Evolutionary conservation across 495 filamentous ascomycete species (phyloP).

Genomic region (Pyronema domesticum): DNA sequence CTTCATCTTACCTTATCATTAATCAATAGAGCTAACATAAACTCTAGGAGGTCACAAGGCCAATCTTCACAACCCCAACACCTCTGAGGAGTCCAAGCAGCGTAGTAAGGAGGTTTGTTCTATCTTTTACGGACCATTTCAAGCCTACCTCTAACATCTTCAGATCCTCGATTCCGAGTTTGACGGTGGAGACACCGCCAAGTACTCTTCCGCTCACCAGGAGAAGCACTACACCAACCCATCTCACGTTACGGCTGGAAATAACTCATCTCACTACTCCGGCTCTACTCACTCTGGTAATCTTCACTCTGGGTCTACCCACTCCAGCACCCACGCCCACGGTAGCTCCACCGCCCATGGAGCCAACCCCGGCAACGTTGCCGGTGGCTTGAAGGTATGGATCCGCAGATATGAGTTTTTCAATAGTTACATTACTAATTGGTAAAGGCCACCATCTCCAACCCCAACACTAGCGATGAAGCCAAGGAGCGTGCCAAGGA

Average conservation of each 20-base stretch:
- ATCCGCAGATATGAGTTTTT: not conserved
- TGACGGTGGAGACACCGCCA: conserved; percentile 16
- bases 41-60: conserved; percentile 32
- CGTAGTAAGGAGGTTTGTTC: not conserved
- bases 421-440: no score
- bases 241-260: no score
- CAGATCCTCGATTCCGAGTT: conserved; percentile 7
- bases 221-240: conserved; percentile 19
- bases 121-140: no score
- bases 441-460: conserved; percentile 21
- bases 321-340: no score
- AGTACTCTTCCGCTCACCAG: conserved; percentile 4
- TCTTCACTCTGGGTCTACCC: no score
- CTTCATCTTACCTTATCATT: not conserved
- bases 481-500: conserved; percentile 32
- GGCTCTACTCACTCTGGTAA: no score
- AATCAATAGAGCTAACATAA: not conserved
- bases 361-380: conserved; percentile 27
- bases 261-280: no score
- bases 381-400: conserved; percentile 31
- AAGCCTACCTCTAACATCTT: no score
- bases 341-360: no score
- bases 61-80: conserved; percentile 31
- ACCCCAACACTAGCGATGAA: conserved; percentile 31
- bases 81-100: conserved; percentile 31